Evolutionary conservation across 768 basidiomycete species (phyloP).

Genomic region (Agaricus blazei): DNA sequence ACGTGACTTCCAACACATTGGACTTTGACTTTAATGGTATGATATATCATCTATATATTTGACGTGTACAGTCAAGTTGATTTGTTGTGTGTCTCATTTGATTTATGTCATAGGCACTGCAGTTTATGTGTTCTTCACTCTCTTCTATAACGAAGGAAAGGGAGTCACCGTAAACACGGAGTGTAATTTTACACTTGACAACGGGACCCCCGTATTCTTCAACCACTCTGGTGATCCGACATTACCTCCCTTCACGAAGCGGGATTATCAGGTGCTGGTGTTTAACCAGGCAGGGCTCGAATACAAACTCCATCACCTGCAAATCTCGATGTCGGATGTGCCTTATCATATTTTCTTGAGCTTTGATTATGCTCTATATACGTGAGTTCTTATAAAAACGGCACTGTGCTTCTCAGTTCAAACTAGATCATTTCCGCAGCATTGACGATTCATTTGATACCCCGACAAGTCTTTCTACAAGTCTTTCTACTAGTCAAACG

Average conservation of each 20-base stretch:
- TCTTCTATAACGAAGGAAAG: slow-evolving; percentile 26
- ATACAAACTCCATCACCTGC: slow-evolving; percentile 3
- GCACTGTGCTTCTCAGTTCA: neutral
- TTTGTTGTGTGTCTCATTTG: neutral
- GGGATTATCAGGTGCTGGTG: slow-evolving; percentile 16
- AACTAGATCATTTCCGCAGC: neutral
- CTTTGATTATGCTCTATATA: slow-evolving; percentile 15
- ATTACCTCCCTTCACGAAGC: neutral
- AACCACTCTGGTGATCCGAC: slow-evolving; percentile 14
- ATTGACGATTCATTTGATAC: neutral
- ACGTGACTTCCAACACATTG: slow-evolving; percentile 17
- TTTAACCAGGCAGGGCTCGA: slow-evolving; percentile 15
- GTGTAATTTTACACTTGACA: slow-evolving; percentile 21
- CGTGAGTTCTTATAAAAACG: slow-evolving; percentile 2
- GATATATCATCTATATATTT: neutral
- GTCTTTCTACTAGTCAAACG: no score
- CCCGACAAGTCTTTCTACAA: neutral
- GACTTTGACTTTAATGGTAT: slow-evolving; percentile 24
- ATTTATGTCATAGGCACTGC: slow-evolving; percentile 24
- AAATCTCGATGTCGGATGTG: slow-evolving; percentile 8
- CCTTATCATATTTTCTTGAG: slow-evolving; percentile 10
- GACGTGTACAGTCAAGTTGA: neutral
- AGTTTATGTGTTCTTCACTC: slow-evolving; percentile 35
- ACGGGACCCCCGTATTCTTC: slow-evolving; percentile 11
- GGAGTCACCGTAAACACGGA: slow-evolving; percentile 17